Conservation (phyloP, 129 eudicot genomes). For the Tagetes patula region DNA sequence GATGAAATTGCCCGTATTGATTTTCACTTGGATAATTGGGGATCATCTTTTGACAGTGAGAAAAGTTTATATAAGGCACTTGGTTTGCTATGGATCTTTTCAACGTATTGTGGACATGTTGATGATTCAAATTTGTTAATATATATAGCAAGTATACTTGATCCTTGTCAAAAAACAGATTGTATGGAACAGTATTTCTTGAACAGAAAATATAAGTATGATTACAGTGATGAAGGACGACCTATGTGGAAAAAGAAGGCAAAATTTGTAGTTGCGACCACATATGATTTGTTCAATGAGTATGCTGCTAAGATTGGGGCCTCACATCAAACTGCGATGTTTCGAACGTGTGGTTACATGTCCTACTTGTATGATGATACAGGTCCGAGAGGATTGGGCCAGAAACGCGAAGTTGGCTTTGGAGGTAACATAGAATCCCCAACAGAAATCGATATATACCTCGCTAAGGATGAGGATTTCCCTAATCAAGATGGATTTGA, state of each 20-base stretch:
- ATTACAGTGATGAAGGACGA: slow-evolving; percentile 8
- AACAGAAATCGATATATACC: slow-evolving; percentile 22
- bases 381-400: background rate
- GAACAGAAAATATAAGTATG: slow-evolving; percentile 17
- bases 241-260: slow-evolving; percentile 13
- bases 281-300: slow-evolving; percentile 19
- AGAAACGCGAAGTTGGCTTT: background rate
- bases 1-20: background rate
- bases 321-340: slow-evolving; percentile 6
- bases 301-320: background rate
- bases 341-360: slow-evolving; percentile 4
- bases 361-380: slow-evolving; percentile 1
- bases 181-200: slow-evolving; percentile 1
- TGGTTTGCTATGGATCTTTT: background rate
- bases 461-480: background rate
- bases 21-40: slow-evolving; percentile 13
- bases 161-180: background rate
- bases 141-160: slow-evolving; percentile 16
- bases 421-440: background rate
- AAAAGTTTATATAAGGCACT: background rate
- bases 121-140: slow-evolving; percentile 18
- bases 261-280: background rate
- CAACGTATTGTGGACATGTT: slow-evolving; percentile 18
- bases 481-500: background rate
- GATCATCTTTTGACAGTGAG: background rate